Conservation (phyloP, 768 basidiomycete species). For the Amanita fuliginea region DNA sequence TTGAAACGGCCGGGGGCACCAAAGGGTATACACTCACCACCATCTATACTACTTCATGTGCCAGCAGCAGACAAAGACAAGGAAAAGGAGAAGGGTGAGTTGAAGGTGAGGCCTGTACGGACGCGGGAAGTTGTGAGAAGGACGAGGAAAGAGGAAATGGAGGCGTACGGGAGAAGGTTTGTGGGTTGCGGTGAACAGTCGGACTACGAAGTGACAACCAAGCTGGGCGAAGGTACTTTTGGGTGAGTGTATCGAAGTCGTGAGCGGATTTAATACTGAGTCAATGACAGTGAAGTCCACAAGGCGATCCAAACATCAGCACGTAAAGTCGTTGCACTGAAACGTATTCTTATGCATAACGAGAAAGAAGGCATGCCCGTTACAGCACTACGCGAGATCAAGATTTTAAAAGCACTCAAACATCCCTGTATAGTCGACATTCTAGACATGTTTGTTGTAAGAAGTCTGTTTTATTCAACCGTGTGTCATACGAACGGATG, state of each 20-base stretch:
- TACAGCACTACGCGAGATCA: conserved; percentile 93
- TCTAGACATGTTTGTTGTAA: conserved; percentile 85
- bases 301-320: conserved; percentile 65
- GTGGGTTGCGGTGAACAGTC: conserved; percentile 57
- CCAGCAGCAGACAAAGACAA: not conserved
- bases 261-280: conserved; percentile 4
- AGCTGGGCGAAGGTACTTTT: conserved; percentile 95
- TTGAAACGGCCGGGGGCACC: conserved; percentile 39
- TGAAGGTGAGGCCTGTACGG: conserved; percentile 17
- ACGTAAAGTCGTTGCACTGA: conserved; percentile 67
- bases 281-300: conserved; percentile 66
- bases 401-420: conserved; percentile 82
- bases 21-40: conserved; percentile 32
- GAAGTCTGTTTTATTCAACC: conserved; percentile 35
- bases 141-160: conserved; percentile 51
- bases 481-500: not conserved
- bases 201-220: conserved; percentile 75
- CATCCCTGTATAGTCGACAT: conserved; percentile 84
- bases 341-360: conserved; percentile 93
- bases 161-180: conserved; percentile 59
- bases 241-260: conserved; percentile 46
- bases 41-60: conserved; percentile 17
- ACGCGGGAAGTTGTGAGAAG: conserved; percentile 37
- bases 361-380: conserved; percentile 97
- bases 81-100: conserved; percentile 15